These are phyloP conservation scores for Saccharum officinarum DNA, from an alignment of 176 grass and related monocot genomes.

Conservation along the genomic window DNA sequence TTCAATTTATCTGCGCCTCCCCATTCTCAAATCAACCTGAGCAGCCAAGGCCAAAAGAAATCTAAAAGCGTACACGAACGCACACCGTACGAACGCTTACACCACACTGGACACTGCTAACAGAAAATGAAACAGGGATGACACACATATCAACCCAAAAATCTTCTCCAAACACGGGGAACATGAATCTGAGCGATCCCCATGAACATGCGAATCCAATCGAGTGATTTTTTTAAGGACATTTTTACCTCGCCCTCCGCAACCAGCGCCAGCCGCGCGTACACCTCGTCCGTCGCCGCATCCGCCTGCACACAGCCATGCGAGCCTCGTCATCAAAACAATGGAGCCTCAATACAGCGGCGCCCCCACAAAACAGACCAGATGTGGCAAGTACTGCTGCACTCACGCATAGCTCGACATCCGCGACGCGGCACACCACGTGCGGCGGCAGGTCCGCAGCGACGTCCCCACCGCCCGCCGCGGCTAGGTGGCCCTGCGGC, in stretches of 20 bases:
- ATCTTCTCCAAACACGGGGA: not conserved
- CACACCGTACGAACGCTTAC: not conserved
- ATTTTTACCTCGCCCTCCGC: slow-evolving; percentile 71
- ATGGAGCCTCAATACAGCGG: not conserved
- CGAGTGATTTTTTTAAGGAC: not conserved
- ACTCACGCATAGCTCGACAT: slow-evolving; percentile 91
- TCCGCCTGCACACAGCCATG: slow-evolving; percentile 71
- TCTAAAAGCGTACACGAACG: not conserved
- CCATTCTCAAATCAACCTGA: not conserved
- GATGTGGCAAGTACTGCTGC: not conserved
- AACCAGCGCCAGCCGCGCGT: slow-evolving; percentile 73
- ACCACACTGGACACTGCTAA: not conserved
- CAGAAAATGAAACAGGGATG: slow-evolving; percentile 10
- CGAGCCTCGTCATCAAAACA: not conserved
- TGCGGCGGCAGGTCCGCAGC: slow-evolving; percentile 64
- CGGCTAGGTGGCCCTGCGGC: slow-evolving; percentile 90
- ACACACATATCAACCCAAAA: not conserved
- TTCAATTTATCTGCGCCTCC: not conserved
- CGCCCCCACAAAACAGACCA: not conserved
- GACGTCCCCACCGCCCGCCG: slow-evolving; percentile 42
- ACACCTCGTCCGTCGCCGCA: slow-evolving; percentile 88
- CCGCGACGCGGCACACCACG: slow-evolving; percentile 82
- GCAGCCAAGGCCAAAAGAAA: not conserved
- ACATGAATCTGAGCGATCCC: not conserved
- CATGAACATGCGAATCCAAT: not conserved